These are phyloP conservation scores for Xenoacremonium recifei DNA, from an alignment of 2,329 filamentous ascomycete species.

Conservation along the genomic window DNA sequence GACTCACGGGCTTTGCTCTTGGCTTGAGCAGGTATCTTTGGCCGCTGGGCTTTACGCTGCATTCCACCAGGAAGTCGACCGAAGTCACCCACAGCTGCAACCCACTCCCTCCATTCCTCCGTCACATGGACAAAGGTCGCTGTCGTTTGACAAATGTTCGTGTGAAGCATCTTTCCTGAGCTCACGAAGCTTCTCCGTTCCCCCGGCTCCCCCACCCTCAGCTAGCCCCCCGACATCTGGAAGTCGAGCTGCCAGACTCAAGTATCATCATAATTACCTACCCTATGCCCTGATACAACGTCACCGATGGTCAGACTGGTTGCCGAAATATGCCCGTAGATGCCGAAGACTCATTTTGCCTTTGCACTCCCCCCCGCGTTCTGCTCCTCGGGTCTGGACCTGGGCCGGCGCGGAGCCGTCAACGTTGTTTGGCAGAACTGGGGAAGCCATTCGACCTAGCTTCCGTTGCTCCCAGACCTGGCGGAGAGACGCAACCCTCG, in stretches of 20 bases:
- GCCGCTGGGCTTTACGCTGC: too few relatives aligned
- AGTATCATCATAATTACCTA: not conserved
- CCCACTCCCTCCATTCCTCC: not conserved
- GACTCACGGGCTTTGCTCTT: not conserved
- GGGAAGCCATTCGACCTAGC: conserved; percentile 1
- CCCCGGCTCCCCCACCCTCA: conserved; percentile 12
- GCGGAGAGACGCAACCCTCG: not conserved
- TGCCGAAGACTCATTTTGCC: not conserved
- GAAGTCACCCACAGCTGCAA: not conserved
- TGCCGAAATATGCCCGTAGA: not conserved
- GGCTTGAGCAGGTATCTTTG: too few relatives aligned
- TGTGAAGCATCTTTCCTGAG: too few relatives aligned
- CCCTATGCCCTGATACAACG: not conserved
- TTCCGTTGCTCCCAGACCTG: not conserved
- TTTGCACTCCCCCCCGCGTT: too few relatives aligned
- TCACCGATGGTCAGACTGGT: not conserved
- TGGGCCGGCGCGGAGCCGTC: not conserved
- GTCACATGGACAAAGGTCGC: not conserved
- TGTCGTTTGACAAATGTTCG: too few relatives aligned
- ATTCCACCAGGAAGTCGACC: not conserved
- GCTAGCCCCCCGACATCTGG: conserved; percentile 11
- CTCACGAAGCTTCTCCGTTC: conserved; percentile 13
- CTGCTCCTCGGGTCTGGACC: not conserved
- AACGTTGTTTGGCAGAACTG: not conserved
- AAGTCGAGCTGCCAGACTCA: conserved; percentile 12